Conservation (phyloP, 2,329 filamentous ascomycete genomes). For the Cladosporium austrohemisphaericum region DNA sequence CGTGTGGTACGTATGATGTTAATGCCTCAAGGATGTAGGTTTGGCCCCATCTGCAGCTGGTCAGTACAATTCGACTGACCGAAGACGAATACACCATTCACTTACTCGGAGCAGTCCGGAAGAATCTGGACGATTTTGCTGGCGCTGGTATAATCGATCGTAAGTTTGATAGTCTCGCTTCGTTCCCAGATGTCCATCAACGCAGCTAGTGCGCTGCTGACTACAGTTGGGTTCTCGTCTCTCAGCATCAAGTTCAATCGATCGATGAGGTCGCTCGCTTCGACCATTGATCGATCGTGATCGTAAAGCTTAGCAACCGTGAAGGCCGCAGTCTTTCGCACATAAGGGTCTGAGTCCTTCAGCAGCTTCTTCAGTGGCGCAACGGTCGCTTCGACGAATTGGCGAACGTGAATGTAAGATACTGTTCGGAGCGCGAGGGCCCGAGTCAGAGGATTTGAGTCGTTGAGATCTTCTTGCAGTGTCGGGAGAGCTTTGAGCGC, state of each 20-base stretch:
- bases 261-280: constrained; percentile 87
- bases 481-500: constrained; percentile 89
- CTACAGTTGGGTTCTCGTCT: constrained; percentile 96
- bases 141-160: constrained; percentile 94
- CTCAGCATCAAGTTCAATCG: constrained; percentile 82
- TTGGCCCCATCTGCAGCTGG: constrained; percentile 78
- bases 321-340: constrained; percentile 94
- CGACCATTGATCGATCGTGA: constrained; percentile 85
- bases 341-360: constrained; percentile 85
- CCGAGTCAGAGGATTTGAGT: constrained; percentile 85
- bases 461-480: constrained; percentile 87
- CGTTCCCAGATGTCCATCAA: constrained; percentile 98
- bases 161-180: constrained; percentile 95
- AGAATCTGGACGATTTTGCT: constrained; percentile 97
- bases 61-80: constrained; percentile 18
- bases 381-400: constrained; percentile 90
- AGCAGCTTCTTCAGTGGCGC: constrained; percentile 78
- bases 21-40: constrained; percentile 96
- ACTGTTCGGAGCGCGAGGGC: constrained; percentile 91
- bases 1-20: constrained; percentile 96
- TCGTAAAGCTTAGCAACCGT: constrained; percentile 98
- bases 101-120: constrained; percentile 93
- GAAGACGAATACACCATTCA: constrained; percentile 22
- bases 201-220: constrained; percentile 85
- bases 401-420: constrained; percentile 93